Percentiles rank a stretch among this genome's conserved stretches.
These are phyloP conservation scores for Spergularia bocconei DNA, from an alignment of 148 eudicot genomes.

Conservation along the genomic window DNA sequence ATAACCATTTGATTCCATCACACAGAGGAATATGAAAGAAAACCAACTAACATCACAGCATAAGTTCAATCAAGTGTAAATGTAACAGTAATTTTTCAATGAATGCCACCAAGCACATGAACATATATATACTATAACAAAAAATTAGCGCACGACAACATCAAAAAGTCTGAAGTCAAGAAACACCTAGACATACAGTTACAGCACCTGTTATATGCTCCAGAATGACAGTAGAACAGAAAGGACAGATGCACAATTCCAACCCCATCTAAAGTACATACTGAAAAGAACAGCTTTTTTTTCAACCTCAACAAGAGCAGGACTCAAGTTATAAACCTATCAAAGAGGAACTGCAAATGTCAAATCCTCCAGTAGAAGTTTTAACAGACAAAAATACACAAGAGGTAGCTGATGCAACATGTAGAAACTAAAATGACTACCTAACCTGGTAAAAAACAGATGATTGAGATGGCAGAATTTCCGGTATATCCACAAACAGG, in stretches of 20 bases:
- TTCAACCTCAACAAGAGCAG: background rate
- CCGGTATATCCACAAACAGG: background rate
- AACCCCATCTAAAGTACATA: background rate
- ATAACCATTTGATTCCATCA: slow-evolving; percentile 44
- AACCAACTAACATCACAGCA: background rate
- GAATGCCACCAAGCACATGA: too few species aligned
- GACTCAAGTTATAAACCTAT: background rate
- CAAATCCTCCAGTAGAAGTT: background rate
- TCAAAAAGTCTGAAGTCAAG: too few species aligned
- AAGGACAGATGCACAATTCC: background rate
- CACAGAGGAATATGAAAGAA: background rate
- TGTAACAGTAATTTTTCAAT: too few species aligned
- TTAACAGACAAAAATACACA: background rate
- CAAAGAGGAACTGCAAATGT: background rate
- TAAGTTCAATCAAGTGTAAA: too few species aligned
- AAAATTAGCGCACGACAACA: too few species aligned
- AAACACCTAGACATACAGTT: too few species aligned
- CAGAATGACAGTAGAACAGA: too few species aligned
- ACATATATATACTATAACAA: too few species aligned
- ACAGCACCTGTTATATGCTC: too few species aligned
- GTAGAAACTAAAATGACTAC: too few species aligned
- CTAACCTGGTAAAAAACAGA: too few species aligned
- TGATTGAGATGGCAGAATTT: background rate
- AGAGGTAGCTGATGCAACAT: too few species aligned
- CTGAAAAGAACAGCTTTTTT: background rate